These are phyloP conservation scores for Dioszegia crocea DNA, from an alignment of 768 basidiomycete genomes.

Conservation along the genomic window DNA sequence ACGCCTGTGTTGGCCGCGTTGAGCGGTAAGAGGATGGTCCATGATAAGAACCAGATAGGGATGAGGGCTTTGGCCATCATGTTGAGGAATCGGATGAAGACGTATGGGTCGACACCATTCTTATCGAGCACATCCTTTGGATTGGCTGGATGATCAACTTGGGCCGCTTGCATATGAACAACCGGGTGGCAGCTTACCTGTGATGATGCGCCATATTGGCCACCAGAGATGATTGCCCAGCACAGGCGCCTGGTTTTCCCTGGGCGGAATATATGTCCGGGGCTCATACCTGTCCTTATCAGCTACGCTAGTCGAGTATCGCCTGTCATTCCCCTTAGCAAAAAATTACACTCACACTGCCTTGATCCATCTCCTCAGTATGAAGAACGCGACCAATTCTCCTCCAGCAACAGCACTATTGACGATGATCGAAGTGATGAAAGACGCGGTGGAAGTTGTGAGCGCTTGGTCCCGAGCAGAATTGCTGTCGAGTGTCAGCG, in stretches of 20 bases:
- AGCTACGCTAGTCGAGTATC: too few species aligned
- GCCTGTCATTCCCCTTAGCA: too few species aligned
- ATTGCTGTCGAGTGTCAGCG: constrained; percentile 6
- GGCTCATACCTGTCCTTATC: constrained; percentile 57
- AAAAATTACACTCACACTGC: constrained; percentile 74
- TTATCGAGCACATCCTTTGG: constrained; percentile 38
- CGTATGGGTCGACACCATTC: constrained; percentile 68
- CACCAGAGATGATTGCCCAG: constrained; percentile 24
- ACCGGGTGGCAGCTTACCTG: constrained; percentile 12
- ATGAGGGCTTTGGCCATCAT: constrained; percentile 77
- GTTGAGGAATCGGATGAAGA: constrained; percentile 81
- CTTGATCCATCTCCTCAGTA: constrained; percentile 78
- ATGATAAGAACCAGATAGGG: constrained; percentile 88
- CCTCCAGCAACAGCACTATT: constrained; percentile 59
- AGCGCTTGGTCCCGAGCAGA: constrained; percentile 14
- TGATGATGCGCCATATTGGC: constrained; percentile 38
- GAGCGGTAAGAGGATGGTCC: constrained; percentile 77
- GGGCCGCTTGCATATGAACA: neutral
- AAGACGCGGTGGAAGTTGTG: constrained; percentile 67
- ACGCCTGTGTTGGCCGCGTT: constrained; percentile 57
- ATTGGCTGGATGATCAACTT: constrained; percentile 60
- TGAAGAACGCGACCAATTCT: constrained; percentile 72
- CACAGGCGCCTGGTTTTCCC: constrained; percentile 50
- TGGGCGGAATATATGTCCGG: constrained; percentile 64
- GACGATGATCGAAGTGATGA: constrained; percentile 78